Percentiles rank a stretch among this genome's conserved stretches.
Conservation (phyloP, 495 filamentous ascomycete species). For the Aspergillus panamensis region DNA sequence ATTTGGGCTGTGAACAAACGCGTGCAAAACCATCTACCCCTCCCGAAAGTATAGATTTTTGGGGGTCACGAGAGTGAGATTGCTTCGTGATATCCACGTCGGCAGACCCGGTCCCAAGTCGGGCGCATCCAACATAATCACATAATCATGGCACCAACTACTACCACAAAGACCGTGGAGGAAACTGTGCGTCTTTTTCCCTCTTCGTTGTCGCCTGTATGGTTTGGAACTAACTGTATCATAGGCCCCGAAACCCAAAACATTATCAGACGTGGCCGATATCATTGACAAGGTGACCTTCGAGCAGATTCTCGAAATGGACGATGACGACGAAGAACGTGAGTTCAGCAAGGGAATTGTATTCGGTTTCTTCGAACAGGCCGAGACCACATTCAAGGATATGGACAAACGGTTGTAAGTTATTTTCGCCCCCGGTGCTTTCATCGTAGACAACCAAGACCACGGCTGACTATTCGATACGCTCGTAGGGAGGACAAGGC, state of each 20-base stretch:
- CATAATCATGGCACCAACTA: conserved; percentile 31
- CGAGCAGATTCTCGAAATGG: conserved; percentile 95
- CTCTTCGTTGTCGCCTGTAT: background rate
- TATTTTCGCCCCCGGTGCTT: background rate
- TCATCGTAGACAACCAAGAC: background rate
- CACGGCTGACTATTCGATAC: conserved; percentile 8
- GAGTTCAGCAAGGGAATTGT: conserved; percentile 87
- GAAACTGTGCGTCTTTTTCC: conserved; percentile 25
- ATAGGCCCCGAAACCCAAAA: conserved; percentile 43
- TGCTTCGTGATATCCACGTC: background rate
- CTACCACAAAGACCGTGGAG: conserved; percentile 30
- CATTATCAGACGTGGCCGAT: conserved; percentile 57
- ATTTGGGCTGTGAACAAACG: background rate
- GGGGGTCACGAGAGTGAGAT: background rate
- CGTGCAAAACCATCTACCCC: background rate
- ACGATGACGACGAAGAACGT: conserved; percentile 73
- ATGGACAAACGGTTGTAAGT: conserved; percentile 82
- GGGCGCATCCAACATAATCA: background rate
- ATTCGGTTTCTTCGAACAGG: conserved; percentile 88
- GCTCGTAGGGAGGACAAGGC: conserved; percentile 56
- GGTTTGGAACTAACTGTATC: conserved; percentile 3
- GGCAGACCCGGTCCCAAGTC: background rate
- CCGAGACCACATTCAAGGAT: conserved; percentile 75
- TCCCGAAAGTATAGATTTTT: conserved; percentile 4
- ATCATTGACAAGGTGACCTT: conserved; percentile 77